These are phyloP conservation scores for Scutellaria minor DNA, from an alignment of 257 asterid genomes.

Conservation along the genomic window DNA sequence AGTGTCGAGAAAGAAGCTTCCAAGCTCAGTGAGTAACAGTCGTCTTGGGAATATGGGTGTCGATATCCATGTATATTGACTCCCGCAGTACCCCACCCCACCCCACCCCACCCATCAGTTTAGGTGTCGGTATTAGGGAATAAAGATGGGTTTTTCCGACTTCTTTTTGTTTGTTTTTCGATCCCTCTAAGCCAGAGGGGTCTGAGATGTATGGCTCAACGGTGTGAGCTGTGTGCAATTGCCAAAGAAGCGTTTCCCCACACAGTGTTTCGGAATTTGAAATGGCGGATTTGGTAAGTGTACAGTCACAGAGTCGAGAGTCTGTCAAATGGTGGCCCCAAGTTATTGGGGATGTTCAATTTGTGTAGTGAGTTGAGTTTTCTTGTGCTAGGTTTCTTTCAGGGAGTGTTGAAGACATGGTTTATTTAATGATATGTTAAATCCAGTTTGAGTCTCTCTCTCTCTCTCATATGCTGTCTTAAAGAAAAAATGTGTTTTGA, in stretches of 20 bases:
- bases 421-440: constrained; percentile 10
- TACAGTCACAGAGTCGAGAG: constrained; percentile 43
- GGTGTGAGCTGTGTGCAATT: constrained; percentile 40
- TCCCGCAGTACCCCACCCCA: background rate
- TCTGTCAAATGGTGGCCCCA: background rate
- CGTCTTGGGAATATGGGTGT: constrained; percentile 51
- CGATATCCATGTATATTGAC: constrained; percentile 66
- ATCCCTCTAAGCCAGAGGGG: constrained; percentile 16
- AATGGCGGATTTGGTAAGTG: constrained; percentile 46
- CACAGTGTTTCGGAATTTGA: constrained; percentile 2
- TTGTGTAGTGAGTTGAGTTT: constrained; percentile 42
- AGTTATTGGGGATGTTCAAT: constrained; percentile 22
- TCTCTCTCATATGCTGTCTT: background rate
- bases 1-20: constrained; percentile 52
- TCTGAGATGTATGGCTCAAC: constrained; percentile 33
- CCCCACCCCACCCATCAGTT: constrained; percentile 5
- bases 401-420: constrained; percentile 9
- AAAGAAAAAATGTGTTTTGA: too few species aligned
- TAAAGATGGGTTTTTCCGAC: constrained; percentile 27
- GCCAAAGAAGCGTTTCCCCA: constrained; percentile 42
- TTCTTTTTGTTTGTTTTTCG: constrained; percentile 3
- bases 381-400: constrained; percentile 15
- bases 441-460: background rate
- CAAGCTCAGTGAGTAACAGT: constrained; percentile 38
- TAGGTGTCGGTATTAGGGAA: constrained; percentile 34